Evolutionary conservation across 75 land plant species (phyloP), one percentile per base, ranked within the genome.

Genomic region (Sequoia sempervirens): DNA sequence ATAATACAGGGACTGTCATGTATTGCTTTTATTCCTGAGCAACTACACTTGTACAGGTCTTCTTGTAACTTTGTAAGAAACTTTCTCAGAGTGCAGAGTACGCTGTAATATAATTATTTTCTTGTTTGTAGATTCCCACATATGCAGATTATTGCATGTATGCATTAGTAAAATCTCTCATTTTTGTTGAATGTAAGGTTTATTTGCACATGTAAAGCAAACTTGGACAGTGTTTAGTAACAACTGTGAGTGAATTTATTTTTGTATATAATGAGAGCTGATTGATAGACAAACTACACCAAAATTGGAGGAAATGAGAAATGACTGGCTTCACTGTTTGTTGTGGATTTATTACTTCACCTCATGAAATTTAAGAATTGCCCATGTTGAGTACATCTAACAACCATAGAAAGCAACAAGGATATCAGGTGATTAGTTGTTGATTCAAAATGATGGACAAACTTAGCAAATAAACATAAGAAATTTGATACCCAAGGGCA

Each of bases 91-190:
- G 43, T 78, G 80, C 26, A 78, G 80, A 78, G 45, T 43, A 5
- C 45, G 80, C 80, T 78, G 80, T 78, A 78, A 78, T 23, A 78
- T 78, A 70, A 26, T 78, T 26, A n/a, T 45, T 45, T n/a, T 78
- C 30, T 43, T 5, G n/a, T 23, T 43, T 40, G 10, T 43, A n/a
- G 28, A n/a, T 75, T 40, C 30, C 50, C 28, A 18, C 32, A 45
- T 75, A 13, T 7, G 45, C 46, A 45, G 50, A 26, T 43, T 1
- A 26, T 78, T 18, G 28, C 80, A 78, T 78, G 50, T 45, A 78
- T 41, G n/a, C 8, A 78, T 26, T n/a, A n/a, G 80, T 26, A n/a
- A 78, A 41, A 23, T 8, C 13, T 70, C 30, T 61, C 66, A 23
- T 26, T 43, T 41, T 43, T 78, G 46, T 76, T 3, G 26, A 76